Evolutionary conservation across 2,329 filamentous ascomycete species (phyloP).

Genomic region (Aspergillus sojae): DNA sequence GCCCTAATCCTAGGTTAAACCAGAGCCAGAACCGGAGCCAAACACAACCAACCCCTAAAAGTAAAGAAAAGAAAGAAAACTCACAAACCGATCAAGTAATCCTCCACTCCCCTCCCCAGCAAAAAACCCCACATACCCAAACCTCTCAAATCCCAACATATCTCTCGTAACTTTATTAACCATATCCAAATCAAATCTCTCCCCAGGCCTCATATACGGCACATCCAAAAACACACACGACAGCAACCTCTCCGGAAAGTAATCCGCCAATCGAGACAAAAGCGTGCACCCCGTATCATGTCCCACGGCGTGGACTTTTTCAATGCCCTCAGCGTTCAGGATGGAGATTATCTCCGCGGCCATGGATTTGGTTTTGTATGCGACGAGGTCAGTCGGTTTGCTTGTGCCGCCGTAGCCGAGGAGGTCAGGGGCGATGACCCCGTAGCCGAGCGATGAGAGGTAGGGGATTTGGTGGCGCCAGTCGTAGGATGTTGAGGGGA

Average conservation of each 20-base stretch:
- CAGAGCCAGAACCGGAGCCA: neutral
- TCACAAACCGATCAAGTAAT: slow-evolving; percentile 28
- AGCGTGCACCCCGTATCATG: slow-evolving; percentile 31
- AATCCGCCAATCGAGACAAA: slow-evolving; percentile 29
- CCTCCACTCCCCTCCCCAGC: slow-evolving; percentile 13
- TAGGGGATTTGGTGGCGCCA: slow-evolving; percentile 45
- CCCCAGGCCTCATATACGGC: slow-evolving; percentile 23
- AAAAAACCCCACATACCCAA: slow-evolving; percentile 30
- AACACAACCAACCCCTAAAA: too few species aligned
- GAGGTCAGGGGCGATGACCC: slow-evolving; percentile 48
- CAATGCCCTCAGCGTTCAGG: slow-evolving; percentile 29
- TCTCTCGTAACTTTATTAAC: slow-evolving; percentile 25
- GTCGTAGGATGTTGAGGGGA: slow-evolving; percentile 51
- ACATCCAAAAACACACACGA: slow-evolving; percentile 25
- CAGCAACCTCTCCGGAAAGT: slow-evolving; percentile 22
- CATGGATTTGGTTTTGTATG: slow-evolving; percentile 37
- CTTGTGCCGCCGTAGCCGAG: slow-evolving; percentile 43
- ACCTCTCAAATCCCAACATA: slow-evolving; percentile 25
- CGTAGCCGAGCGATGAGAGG: slow-evolving; percentile 43
- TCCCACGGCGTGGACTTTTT: slow-evolving; percentile 25
- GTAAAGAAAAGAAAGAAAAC: slow-evolving; percentile 7
- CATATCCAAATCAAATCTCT: slow-evolving; percentile 23
- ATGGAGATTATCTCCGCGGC: slow-evolving; percentile 37
- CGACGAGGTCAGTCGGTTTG: slow-evolving; percentile 29
- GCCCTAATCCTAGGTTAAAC: neutral